phyloP scores from a whole-genome alignment of 2,329 filamentous ascomycete genomes.

The Penicillium brasilianum region DNA sequence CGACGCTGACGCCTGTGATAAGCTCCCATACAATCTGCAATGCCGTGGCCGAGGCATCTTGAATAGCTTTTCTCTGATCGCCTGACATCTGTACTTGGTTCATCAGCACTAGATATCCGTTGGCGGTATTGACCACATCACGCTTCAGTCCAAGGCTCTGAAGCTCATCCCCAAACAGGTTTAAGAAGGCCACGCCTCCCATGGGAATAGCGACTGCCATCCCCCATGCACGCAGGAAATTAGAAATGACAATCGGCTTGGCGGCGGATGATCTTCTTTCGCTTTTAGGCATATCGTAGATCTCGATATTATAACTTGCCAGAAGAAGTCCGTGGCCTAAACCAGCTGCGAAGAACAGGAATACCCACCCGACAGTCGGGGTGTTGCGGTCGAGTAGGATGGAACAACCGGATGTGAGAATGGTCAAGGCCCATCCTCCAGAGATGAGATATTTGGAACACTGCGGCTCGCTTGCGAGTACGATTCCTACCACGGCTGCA shows the following conservation, averaged over 20 bases:
- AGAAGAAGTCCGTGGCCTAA: constrained; percentile 51
- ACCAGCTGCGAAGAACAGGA: constrained; percentile 47
- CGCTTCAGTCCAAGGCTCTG: constrained; percentile 13
- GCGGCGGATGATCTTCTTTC: constrained; percentile 44
- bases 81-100: constrained; percentile 24
- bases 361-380: constrained; percentile 41
- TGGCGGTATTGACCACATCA: constrained; percentile 21
- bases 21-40: constrained; percentile 36
- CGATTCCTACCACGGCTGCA: constrained; percentile 27
- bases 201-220: constrained; percentile 53
- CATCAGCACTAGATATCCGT: constrained; percentile 24
- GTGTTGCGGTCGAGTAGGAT: constrained; percentile 44
- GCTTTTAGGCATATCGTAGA: constrained; percentile 47
- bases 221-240: constrained; percentile 43
- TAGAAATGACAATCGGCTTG: constrained; percentile 23
- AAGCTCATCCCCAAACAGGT: constrained; percentile 42
- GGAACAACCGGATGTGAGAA: constrained; percentile 44
- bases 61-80: constrained; percentile 19
- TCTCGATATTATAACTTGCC: constrained; percentile 47
- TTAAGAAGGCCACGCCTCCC: constrained; percentile 49
- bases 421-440: constrained; percentile 48
- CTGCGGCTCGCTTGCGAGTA: constrained; percentile 23
- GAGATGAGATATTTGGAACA: constrained; percentile 49
- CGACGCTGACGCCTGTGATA: constrained; percentile 32
- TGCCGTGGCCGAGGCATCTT: constrained; percentile 26